phyloP scores from a whole-genome alignment of 306 rosid genomes.

The Sicyos edulis region DNA sequence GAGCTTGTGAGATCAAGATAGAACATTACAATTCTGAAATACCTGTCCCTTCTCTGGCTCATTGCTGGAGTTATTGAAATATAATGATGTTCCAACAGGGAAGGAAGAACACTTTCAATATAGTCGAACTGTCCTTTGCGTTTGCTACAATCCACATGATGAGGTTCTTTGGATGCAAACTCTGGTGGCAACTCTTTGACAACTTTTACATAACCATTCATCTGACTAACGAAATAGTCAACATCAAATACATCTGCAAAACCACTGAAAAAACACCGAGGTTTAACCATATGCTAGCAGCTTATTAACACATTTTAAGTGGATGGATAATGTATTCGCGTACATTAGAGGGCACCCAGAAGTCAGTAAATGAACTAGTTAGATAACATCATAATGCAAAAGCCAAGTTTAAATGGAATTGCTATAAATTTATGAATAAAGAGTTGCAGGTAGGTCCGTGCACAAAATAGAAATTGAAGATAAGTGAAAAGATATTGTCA shows the following conservation, averaged over 20 bases:
- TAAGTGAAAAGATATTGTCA: neutral
- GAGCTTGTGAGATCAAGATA: too few species aligned
- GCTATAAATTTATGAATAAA: neutral
- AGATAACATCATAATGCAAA: neutral
- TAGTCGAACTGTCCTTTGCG: constrained; percentile 89
- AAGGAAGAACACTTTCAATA: constrained; percentile 74
- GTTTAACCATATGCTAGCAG: constrained; percentile 20
- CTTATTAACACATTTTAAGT: neutral
- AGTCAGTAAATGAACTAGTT: neutral
- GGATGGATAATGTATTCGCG: neutral
- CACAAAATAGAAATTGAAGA: neutral
- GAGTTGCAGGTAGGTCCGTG: neutral
- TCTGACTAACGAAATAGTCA: constrained; percentile 62
- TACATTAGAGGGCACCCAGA: neutral
- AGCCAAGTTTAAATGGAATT: neutral
- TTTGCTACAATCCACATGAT: constrained; percentile 82
- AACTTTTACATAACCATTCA: constrained; percentile 69
- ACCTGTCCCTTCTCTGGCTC: constrained; percentile 98
- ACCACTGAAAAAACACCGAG: constrained; percentile 49
- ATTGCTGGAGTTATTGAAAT: constrained; percentile 84
- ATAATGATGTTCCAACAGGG: constrained; percentile 58
- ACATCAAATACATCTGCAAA: constrained; percentile 83
- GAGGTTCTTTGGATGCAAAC: constrained; percentile 59
- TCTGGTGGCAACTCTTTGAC: constrained; percentile 60
- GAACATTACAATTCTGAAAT: constrained; percentile 12